Percentiles rank a stretch among this genome's conserved stretches.
Evolutionary conservation across 164 flowering plant genomes (phyloP).

Genomic region (Vitis amurensis): DNA sequence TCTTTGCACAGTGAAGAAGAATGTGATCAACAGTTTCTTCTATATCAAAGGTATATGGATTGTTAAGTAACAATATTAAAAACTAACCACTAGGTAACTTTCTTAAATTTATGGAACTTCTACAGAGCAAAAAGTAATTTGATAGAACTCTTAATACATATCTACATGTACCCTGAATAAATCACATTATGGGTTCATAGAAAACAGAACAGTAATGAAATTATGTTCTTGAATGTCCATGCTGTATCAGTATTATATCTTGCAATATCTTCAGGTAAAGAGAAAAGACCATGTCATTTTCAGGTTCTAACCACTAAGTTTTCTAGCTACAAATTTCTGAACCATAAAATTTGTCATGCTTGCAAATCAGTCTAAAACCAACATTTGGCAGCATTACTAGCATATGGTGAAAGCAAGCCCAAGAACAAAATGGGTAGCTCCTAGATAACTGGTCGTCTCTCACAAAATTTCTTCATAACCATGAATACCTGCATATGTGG

Average conservation of each 20-base stretch:
- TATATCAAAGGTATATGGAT: too few species aligned
- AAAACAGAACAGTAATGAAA: background rate
- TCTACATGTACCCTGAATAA: background rate
- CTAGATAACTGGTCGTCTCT: background rate
- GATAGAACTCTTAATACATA: background rate
- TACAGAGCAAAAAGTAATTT: background rate
- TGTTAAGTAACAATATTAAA: too few species aligned
- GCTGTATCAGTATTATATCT: background rate
- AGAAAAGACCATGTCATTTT: too few species aligned
- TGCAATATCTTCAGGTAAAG: too few species aligned
- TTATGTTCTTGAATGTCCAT: background rate
- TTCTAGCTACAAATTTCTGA: background rate
- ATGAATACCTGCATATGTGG: conserved; percentile 97
- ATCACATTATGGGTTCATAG: background rate
- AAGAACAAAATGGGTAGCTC: background rate
- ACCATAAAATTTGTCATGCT: background rate
- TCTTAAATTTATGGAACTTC: background rate
- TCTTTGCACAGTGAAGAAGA: too few species aligned
- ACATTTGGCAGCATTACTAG: too few species aligned
- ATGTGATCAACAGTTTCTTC: too few species aligned
- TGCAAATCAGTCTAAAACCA: background rate
- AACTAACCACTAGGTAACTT: background rate
- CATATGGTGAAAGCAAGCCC: background rate
- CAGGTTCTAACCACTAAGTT: background rate
- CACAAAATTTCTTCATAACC: background rate